phyloP scores from a whole-genome alignment of 2,329 filamentous ascomycete species.

The Rachicladosporium sp. region DNA sequence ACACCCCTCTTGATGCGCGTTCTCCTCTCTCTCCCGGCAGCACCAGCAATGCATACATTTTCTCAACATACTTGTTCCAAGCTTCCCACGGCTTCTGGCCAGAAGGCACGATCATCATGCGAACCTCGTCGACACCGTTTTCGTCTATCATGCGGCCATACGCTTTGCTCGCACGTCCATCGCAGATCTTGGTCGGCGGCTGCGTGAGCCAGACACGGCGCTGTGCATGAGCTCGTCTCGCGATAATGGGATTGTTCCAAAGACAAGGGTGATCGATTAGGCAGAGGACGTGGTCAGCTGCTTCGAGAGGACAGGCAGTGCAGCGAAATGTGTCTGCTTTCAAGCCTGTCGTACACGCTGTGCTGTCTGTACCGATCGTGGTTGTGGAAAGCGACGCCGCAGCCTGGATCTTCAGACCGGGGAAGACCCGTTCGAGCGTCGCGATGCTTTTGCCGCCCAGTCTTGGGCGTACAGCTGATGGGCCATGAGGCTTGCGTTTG shows the following conservation, averaged over 20 bases:
- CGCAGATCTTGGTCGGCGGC: neutral
- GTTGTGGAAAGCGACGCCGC: neutral
- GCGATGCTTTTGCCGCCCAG: neutral
- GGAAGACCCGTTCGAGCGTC: neutral
- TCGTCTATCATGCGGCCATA: neutral
- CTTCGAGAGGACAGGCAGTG: neutral
- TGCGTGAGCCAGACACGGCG: neutral
- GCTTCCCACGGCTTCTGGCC: neutral
- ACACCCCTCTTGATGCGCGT: neutral
- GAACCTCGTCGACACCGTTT: neutral
- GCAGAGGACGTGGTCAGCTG: constrained; percentile 1
- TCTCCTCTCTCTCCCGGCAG: neutral
- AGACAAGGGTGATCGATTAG: constrained; percentile 1
- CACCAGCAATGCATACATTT: neutral
- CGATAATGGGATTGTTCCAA: constrained; percentile 1
- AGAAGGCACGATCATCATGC: neutral
- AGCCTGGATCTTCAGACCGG: neutral
- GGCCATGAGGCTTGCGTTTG: too few species aligned
- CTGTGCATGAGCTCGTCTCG: constrained; percentile 1
- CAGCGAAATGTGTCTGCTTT: neutral
- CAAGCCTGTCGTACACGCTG: neutral
- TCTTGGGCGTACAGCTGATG: neutral
- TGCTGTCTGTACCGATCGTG: neutral
- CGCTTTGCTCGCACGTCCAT: neutral
- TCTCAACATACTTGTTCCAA: neutral